Percentiles rank a stretch among this genome's conserved stretches.
Conservation (phyloP, 2,329 filamentous ascomycete species). For the Fonsecaea nubica region DNA sequence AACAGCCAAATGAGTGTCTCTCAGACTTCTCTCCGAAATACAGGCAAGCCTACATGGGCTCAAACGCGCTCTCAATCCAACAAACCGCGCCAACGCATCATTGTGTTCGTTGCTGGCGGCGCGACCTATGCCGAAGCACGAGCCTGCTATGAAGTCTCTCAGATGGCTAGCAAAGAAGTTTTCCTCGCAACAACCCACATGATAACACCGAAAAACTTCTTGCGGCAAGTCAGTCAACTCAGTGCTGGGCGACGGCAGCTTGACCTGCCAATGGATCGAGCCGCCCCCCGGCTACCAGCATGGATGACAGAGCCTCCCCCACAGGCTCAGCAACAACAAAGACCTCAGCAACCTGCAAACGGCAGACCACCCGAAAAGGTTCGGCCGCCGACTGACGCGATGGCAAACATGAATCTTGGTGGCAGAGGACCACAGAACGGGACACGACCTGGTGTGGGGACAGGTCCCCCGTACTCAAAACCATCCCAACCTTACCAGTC, state of each 20-base stretch:
- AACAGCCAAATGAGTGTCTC: slow-evolving; percentile 58
- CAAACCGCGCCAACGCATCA: slow-evolving; percentile 87
- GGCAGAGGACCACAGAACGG: slow-evolving; percentile 41
- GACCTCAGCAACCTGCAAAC: slow-evolving; percentile 33
- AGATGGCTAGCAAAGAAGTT: slow-evolving; percentile 76
- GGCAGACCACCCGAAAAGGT: slow-evolving; percentile 22
- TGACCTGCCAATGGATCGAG: slow-evolving; percentile 79
- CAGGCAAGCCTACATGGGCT: slow-evolving; percentile 89
- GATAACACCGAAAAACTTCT: slow-evolving; percentile 81
- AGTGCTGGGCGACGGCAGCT: slow-evolving; percentile 76
- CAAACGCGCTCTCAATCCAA: slow-evolving; percentile 74
- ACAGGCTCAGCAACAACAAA: slow-evolving; percentile 37
- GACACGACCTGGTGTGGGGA: slow-evolving; percentile 37
- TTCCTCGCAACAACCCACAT: slow-evolving; percentile 91
- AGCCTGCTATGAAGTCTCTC: slow-evolving; percentile 84
- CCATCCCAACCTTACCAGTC: slow-evolving; percentile 24
- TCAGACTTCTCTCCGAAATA: slow-evolving; percentile 81
- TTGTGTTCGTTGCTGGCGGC: slow-evolving; percentile 94
- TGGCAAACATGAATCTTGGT: slow-evolving; percentile 38
- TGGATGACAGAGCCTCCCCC: slow-evolving; percentile 72
- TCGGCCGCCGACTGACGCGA: slow-evolving; percentile 35
- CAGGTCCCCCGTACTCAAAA: slow-evolving; percentile 3
- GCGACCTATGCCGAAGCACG: slow-evolving; percentile 92
- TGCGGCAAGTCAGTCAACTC: slow-evolving; percentile 82
- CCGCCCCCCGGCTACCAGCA: slow-evolving; percentile 79